A percentile compares a stretch with the other conserved stretches of the same genome.
Conservation (phyloP, 768 basidiomycete species). For the Leccinum pellstonianum region DNA sequence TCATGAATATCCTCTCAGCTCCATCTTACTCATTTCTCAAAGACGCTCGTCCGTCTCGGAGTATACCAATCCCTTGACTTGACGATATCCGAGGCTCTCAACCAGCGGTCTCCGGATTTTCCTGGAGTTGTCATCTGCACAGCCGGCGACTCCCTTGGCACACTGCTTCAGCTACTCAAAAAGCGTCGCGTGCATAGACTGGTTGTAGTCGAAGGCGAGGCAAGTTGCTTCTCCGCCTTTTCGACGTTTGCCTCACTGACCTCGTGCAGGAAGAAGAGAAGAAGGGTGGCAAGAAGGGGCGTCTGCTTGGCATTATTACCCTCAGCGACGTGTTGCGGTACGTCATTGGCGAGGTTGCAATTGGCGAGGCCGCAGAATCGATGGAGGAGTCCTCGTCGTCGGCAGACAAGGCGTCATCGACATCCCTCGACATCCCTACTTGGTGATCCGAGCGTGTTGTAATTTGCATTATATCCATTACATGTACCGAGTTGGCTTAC, state of each 20-base stretch:
- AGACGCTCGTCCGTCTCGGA: constrained; percentile 94
- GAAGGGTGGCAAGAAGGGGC: constrained; percentile 77
- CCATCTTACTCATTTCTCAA: constrained; percentile 9
- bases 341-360: constrained; percentile 64
- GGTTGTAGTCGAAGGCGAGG: constrained; percentile 93
- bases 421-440: constrained; percentile 17
- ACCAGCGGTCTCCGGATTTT: constrained; percentile 91
- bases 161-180: constrained; percentile 87
- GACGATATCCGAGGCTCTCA: constrained; percentile 88
- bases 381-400: constrained; percentile 27
- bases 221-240: constrained; percentile 31
- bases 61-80: constrained; percentile 96
- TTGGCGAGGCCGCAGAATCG: constrained; percentile 44
- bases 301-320: constrained; percentile 83
- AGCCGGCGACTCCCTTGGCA: constrained; percentile 86
- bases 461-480: neutral
- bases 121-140: constrained; percentile 97
- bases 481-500: constrained; percentile 1
- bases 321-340: constrained; percentile 87
- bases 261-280: constrained; percentile 71
- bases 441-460: constrained; percentile 7
- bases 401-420: constrained; percentile 13
- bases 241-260: neutral
- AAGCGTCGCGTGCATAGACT: constrained; percentile 92
- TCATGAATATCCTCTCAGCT: neutral